Conservation (phyloP, 352 stramenopile genomes). For the Globisporangium orthogonon region DNA sequence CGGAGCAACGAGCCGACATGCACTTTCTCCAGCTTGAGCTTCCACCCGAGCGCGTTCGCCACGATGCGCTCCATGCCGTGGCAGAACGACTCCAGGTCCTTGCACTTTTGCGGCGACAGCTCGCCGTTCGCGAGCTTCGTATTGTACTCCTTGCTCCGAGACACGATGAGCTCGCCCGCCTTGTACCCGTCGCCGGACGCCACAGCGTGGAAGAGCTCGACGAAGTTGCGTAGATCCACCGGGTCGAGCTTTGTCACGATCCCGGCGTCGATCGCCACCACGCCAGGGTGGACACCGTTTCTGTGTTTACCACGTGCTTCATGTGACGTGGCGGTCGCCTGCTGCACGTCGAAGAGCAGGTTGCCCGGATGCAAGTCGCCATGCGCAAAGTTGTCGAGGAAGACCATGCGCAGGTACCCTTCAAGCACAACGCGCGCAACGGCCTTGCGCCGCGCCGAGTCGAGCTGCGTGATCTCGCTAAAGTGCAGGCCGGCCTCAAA, state of each 20-base stretch:
- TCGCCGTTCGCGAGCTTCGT: conserved; percentile 21
- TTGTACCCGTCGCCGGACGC: conserved; percentile 76
- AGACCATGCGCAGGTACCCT: conserved; percentile 92
- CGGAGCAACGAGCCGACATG: conserved; percentile 66
- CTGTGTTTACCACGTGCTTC: not conserved
- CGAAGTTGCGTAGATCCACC: conserved; percentile 76
- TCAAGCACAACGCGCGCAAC: conserved; percentile 80
- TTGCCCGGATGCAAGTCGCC: conserved; percentile 92
- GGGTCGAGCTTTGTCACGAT: conserved; percentile 80
- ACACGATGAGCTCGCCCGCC: conserved; percentile 71
- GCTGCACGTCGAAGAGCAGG: conserved; percentile 58
- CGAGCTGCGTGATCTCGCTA: conserved; percentile 47
- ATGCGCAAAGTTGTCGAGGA: conserved; percentile 94
- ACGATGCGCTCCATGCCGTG: conserved; percentile 69
- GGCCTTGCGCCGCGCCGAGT: conserved; percentile 43
- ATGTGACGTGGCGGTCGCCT: not conserved
- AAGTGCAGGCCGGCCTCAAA: conserved; percentile 82
- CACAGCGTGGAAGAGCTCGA: conserved; percentile 83
- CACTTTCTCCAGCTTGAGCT: conserved; percentile 64
- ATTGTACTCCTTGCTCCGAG: conserved; percentile 39
- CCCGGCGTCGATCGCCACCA: conserved; percentile 79
- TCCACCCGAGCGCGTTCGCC: conserved; percentile 48
- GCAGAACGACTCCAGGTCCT: conserved; percentile 68
- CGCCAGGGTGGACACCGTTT: conserved; percentile 18
- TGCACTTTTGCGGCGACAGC: conserved; percentile 44